Evolutionary conservation across 2,329 filamentous ascomycete species (phyloP).

Genomic region (Aspergillus candidus): DNA sequence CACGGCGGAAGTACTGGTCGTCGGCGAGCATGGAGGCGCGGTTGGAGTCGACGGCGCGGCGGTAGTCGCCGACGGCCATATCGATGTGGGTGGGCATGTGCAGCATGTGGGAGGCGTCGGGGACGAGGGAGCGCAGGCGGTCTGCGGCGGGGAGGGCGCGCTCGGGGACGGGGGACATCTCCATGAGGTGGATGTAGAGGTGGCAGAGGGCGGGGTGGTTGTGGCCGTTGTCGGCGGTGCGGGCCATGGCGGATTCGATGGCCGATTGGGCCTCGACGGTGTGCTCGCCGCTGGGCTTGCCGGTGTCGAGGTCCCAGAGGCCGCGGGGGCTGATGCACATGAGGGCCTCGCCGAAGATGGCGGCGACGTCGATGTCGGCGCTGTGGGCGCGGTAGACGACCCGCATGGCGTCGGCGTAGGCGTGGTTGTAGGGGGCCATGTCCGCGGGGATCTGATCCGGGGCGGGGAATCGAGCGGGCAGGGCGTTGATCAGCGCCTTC

Average conservation of each 20-base stretch:
- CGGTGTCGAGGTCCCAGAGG: constrained; percentile 55
- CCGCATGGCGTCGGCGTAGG: constrained; percentile 56
- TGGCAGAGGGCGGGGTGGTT: constrained; percentile 65
- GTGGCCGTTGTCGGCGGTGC: constrained; percentile 47
- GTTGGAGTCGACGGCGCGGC: constrained; percentile 59
- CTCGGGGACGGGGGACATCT: constrained; percentile 64
- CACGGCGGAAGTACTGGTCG: constrained; percentile 54
- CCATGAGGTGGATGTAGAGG: constrained; percentile 68
- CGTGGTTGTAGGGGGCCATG: constrained; percentile 48
- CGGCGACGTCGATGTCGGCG: constrained; percentile 54
- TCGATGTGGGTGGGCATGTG: constrained; percentile 76
- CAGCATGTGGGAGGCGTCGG: constrained; percentile 62
- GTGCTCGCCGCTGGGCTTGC: constrained; percentile 49
- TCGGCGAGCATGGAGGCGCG: constrained; percentile 59
- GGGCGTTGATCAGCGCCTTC: constrained; percentile 48
- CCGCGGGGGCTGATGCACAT: constrained; percentile 60
- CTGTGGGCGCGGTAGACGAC: constrained; percentile 46
- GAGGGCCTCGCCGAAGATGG: constrained; percentile 56
- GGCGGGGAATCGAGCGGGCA: constrained; percentile 50
- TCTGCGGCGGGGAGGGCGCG: constrained; percentile 55
- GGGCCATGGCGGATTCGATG: constrained; percentile 51
- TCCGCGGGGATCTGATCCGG: constrained; percentile 41
- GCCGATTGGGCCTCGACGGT: constrained; percentile 53
- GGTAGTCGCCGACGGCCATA: constrained; percentile 65
- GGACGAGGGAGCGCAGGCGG: constrained; percentile 55